phyloP scores from a whole-genome alignment of 345 rosid genomes.

The Eucalyptus fibrosa region DNA sequence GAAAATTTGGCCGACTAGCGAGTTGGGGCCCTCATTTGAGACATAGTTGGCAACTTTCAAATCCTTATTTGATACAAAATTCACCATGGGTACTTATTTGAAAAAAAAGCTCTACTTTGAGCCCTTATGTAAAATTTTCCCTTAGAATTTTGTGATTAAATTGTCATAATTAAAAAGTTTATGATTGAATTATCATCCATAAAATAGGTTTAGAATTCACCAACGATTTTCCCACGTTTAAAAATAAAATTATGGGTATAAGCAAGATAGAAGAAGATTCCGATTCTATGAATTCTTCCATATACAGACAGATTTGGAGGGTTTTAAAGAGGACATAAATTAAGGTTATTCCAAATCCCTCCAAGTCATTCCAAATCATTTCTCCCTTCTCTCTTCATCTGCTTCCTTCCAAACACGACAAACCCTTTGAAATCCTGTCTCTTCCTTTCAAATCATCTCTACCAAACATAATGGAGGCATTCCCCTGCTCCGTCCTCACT shows the following conservation, averaged over 20 bases:
- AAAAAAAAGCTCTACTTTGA: too few relatives aligned
- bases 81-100: accelerated
- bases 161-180: background rate
- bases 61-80: too few relatives aligned
- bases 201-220: background rate
- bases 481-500: background rate
- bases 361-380: background rate
- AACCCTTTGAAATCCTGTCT: background rate
- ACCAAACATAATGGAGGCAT: background rate
- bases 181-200: background rate
- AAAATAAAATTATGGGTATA: background rate
- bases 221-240: background rate
- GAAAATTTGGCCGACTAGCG: too few relatives aligned
- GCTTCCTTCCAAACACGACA: background rate
- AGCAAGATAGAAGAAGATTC: background rate
- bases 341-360: background rate
- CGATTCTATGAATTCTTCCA: background rate
- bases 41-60: too few relatives aligned
- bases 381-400: background rate
- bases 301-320: background rate
- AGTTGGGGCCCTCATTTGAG: too few relatives aligned
- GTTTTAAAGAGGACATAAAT: background rate
- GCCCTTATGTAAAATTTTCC: background rate
- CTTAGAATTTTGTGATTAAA: background rate
- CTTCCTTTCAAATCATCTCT: background rate